A percentile compares a stretch with the other conserved stretches of the same genome.
Evolutionary conservation across 208 protist species (phyloP).

Genomic region (Acanthamoeba castellanii): DNA sequence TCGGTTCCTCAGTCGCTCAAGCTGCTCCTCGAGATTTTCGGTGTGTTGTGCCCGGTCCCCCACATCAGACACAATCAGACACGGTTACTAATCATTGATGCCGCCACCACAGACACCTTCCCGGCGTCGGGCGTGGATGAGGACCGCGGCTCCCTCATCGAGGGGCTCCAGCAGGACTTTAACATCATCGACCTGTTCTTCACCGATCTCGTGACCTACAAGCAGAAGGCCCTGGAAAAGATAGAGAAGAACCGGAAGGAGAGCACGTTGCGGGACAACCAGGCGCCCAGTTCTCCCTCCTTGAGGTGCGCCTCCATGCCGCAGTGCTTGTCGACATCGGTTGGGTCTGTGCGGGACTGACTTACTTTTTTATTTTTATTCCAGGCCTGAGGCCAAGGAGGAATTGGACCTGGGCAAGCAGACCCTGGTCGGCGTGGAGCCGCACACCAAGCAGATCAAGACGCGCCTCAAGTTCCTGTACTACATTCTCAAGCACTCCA

Average conservation of each 20-base stretch:
- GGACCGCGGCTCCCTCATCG: background rate
- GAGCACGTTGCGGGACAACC: background rate
- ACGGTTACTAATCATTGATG: background rate
- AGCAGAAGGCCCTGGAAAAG: background rate
- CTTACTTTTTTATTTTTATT: background rate
- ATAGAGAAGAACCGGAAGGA: background rate
- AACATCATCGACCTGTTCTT: background rate
- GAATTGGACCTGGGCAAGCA: conserved; percentile 17
- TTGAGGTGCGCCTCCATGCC: background rate
- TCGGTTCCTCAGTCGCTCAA: conserved; percentile 64
- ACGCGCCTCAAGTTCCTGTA: conserved; percentile 58
- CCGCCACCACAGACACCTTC: conserved; percentile 33
- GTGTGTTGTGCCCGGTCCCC: background rate
- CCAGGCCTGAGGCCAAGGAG: background rate
- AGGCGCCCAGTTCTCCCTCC: background rate
- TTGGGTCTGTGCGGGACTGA: background rate
- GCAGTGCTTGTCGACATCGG: too few relatives aligned
- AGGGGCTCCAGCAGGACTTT: background rate
- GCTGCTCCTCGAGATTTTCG: conserved; percentile 52
- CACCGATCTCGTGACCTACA: background rate
- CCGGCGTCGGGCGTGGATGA: background rate
- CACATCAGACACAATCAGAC: background rate
- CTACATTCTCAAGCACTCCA: conserved; percentile 61
- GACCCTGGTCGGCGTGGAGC: conserved; percentile 63
- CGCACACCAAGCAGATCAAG: conserved; percentile 56